Percentiles rank a stretch among this genome's conserved stretches.
Conservation (phyloP, 306 rosid genomes). For the Corylus americana region DNA sequence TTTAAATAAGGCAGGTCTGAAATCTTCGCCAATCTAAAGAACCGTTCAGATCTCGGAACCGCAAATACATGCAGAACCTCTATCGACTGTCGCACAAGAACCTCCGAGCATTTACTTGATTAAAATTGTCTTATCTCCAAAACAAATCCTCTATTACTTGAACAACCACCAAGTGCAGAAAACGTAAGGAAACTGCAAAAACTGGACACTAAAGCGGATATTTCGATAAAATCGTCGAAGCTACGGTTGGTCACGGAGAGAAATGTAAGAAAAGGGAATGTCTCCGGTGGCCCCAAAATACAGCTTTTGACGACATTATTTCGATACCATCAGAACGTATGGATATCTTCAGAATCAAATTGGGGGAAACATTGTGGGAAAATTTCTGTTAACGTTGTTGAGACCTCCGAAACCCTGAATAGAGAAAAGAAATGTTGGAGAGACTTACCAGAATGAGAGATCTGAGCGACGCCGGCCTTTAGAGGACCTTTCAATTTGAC, state of each 20-base stretch:
- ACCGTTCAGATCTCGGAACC: constrained; percentile 5
- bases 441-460: not conserved
- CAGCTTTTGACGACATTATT: not conserved
- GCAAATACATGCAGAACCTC: not conserved
- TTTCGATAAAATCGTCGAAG: not conserved
- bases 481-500: not conserved
- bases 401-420: not conserved
- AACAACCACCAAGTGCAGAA: not conserved
- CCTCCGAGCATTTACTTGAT: not conserved
- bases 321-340: not conserved
- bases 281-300: not conserved
- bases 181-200: not conserved
- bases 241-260: not conserved
- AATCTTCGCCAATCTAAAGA: not conserved
- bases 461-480: constrained; percentile 10
- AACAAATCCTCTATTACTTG: not conserved
- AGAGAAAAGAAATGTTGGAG: not conserved
- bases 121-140: not conserved
- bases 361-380: not conserved
- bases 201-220: too few species aligned
- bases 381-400: not conserved
- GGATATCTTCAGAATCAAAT: not conserved
- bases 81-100: not conserved
- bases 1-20: not conserved
- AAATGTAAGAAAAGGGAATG: not conserved